Evolutionary conservation across 139 green algal species (phyloP).

Genomic region (Mychonastes homosphaera): DNA sequence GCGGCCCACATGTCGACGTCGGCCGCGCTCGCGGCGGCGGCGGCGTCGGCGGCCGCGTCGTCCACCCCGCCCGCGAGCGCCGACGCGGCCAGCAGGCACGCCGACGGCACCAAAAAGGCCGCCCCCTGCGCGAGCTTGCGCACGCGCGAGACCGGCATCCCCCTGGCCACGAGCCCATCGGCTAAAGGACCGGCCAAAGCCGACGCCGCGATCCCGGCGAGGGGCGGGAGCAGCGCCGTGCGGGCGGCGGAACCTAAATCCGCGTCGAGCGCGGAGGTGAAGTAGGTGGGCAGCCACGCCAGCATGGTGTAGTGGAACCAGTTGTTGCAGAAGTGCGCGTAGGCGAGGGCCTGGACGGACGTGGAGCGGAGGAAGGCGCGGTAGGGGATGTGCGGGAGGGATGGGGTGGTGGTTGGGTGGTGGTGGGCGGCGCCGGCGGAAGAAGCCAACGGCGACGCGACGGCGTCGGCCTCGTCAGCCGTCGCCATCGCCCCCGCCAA

Average conservation of each 20-base stretch:
- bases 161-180: slow-evolving; percentile 62
- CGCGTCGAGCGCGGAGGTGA: slow-evolving; percentile 66
- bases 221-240: slow-evolving; percentile 72
- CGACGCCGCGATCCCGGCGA: slow-evolving; percentile 57
- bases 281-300: slow-evolving; percentile 96
- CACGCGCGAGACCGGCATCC: slow-evolving; percentile 49
- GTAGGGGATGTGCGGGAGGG: slow-evolving; percentile 54
- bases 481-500: too few species aligned
- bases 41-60: slow-evolving; percentile 6
- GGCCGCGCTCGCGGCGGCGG: slow-evolving; percentile 8
- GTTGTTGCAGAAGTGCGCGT: slow-evolving; percentile 95
- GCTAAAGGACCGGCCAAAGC: slow-evolving; percentile 48
- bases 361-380: slow-evolving; percentile 62
- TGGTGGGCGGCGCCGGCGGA: too few species aligned
- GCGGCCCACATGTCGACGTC: slow-evolving; percentile 49
- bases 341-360: slow-evolving; percentile 69
- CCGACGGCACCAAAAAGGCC: slow-evolving; percentile 76
- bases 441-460: too few species aligned
- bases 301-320: slow-evolving; percentile 90
- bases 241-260: slow-evolving; percentile 62
- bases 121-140: slow-evolving; percentile 74
- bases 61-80: slow-evolving; percentile 3
- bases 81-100: slow-evolving; percentile 52
- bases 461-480: too few species aligned
- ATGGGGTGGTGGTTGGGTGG: background rate